Evolutionary conservation across 306 rosid species (phyloP).

Genomic region (Trifolium subterraneum): DNA sequence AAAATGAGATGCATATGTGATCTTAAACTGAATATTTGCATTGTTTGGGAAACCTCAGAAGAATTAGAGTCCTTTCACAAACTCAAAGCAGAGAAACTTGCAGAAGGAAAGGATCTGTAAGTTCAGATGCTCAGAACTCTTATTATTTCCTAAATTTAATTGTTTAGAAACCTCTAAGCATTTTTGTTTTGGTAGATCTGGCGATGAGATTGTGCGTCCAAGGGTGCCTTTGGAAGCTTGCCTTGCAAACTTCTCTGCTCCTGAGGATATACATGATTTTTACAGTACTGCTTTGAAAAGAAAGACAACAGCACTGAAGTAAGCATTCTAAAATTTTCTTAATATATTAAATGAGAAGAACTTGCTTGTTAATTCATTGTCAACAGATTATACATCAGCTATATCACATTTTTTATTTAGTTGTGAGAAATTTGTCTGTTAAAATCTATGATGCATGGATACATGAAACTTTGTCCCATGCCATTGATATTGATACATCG

Average conservation of each 20-base stretch:
- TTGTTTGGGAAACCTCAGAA: constrained; percentile 59
- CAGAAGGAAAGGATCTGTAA: constrained; percentile 95
- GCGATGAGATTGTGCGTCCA: constrained; percentile 87
- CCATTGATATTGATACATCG: no score
- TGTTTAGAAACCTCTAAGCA: no score
- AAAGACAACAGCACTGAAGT: constrained; percentile 92
- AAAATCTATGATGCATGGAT: no score
- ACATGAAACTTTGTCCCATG: no score
- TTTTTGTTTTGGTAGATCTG: constrained; percentile 50
- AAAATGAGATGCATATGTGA: no score
- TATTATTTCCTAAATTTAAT: constrained; percentile 8
- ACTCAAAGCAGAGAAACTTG: constrained; percentile 70
- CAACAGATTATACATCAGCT: no score
- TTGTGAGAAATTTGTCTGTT: no score
- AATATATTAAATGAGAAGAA: no score
- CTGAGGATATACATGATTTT: constrained; percentile 95
- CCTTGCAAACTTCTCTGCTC: constrained; percentile 79
- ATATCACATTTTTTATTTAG: no score
- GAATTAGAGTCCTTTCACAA: constrained; percentile 77
- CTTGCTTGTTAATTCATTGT: no score
- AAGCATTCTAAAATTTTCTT: constrained; percentile 43
- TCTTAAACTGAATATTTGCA: neutral
- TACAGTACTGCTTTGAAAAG: constrained; percentile 84
- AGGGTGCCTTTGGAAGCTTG: constrained; percentile 96
- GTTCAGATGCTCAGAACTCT: constrained; percentile 45